A percentile compares a stretch with the other conserved stretches of the same genome.
Conservation (phyloP, 1,284 basidiomycete species). For the Ustilago shanxiensis region DNA sequence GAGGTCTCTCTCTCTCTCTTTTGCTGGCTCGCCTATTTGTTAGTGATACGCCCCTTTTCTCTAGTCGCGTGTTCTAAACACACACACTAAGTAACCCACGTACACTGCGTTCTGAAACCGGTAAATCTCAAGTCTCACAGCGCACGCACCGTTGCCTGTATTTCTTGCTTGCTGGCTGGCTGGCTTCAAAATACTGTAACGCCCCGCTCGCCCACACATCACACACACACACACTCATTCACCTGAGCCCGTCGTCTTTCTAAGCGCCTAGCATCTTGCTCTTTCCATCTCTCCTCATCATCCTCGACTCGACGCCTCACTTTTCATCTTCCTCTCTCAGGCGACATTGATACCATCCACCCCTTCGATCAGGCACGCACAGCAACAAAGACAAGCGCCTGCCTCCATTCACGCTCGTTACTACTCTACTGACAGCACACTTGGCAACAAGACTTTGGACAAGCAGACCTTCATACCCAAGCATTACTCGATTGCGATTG, state of each 20-base stretch:
- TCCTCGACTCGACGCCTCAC: neutral
- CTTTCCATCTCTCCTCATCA: neutral
- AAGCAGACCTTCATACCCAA: constrained; percentile 2
- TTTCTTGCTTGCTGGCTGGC: neutral
- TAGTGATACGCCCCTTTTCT: too few species aligned
- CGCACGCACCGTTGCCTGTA: constrained; percentile 16
- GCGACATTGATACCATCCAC: neutral
- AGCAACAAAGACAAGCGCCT: neutral
- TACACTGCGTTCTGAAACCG: neutral
- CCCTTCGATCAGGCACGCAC: neutral
- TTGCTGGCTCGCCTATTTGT: neutral
- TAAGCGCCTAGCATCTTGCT: neutral
- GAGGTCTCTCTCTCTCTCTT: neutral
- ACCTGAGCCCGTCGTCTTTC: neutral
- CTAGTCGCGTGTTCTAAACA: neutral
- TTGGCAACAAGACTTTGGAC: neutral
- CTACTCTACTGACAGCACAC: neutral
- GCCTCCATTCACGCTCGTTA: neutral
- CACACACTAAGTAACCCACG: too few species aligned
- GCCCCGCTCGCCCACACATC: constrained; percentile 1
- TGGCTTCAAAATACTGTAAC: constrained; percentile 6
- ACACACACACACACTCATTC: neutral
- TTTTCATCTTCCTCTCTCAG: neutral
- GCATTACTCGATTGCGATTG: neutral
- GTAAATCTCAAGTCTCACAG: constrained; percentile 2